phyloP scores from a whole-genome alignment of 257 asterid genomes.

The Mentha longifolia region DNA sequence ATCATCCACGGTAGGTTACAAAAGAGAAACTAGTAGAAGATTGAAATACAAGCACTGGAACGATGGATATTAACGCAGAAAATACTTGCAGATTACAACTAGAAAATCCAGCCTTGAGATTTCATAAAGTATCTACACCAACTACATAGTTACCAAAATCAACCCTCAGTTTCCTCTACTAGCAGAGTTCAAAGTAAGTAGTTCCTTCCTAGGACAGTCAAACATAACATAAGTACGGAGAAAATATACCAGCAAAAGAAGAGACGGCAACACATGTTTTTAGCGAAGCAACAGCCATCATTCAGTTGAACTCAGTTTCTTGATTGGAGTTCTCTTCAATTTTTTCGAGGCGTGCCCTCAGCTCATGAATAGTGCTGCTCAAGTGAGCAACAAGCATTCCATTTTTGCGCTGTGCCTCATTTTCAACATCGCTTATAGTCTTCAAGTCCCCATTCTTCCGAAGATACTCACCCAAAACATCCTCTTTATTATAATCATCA shows the following conservation, averaged over 20 bases:
- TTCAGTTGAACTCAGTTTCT: slow-evolving; percentile 28
- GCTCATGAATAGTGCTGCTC: slow-evolving; percentile 41
- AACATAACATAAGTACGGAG: slow-evolving; percentile 5
- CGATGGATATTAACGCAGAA: neutral
- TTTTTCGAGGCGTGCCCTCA: slow-evolving; percentile 49
- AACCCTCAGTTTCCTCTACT: slow-evolving; percentile 23
- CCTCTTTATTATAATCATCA: slow-evolving; percentile 54
- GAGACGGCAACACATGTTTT: neutral
- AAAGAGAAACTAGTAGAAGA: neutral
- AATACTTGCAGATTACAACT: neutral
- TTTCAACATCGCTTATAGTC: slow-evolving; percentile 55
- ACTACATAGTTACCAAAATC: slow-evolving; percentile 19
- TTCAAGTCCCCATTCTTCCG: slow-evolving; percentile 69
- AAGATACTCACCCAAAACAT: slow-evolving; percentile 55
- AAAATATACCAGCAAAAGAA: neutral
- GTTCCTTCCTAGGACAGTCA: slow-evolving; percentile 6
- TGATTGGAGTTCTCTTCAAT: slow-evolving; percentile 36
- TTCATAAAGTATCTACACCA: slow-evolving; percentile 17
- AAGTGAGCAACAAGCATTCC: slow-evolving; percentile 50
- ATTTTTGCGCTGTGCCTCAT: slow-evolving; percentile 51
- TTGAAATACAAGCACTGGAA: neutral
- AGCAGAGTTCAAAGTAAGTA: slow-evolving; percentile 20
- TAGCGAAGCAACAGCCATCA: slow-evolving; percentile 23
- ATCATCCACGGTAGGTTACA: too few species aligned
- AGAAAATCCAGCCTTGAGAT: slow-evolving; percentile 21